These are phyloP conservation scores for Acidiella bohemica DNA, from an alignment of 495 filamentous ascomycete species.

Conservation along the genomic window DNA sequence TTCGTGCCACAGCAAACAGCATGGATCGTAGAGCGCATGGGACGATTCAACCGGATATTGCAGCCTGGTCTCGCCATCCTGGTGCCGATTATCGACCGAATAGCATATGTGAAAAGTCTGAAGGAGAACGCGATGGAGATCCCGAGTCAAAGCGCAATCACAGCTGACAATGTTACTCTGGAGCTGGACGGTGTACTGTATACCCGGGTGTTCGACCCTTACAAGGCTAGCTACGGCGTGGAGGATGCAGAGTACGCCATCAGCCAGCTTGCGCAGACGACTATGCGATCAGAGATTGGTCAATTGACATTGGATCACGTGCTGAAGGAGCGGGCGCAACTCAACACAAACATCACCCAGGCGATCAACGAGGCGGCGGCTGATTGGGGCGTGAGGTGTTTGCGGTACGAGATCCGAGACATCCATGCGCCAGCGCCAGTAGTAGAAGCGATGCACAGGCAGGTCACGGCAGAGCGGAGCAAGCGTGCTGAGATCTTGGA, in stretches of 20 bases:
- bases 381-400: constrained; percentile 89
- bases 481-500: constrained; percentile 97
- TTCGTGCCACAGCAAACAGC: constrained; percentile 98
- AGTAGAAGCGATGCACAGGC: constrained; percentile 92
- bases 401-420: constrained; percentile 95
- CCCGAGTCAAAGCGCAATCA: constrained; percentile 90
- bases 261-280: constrained; percentile 92
- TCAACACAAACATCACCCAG: constrained; percentile 93
- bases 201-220: constrained; percentile 90
- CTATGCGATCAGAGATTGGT: constrained; percentile 96
- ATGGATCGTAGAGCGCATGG: constrained; percentile 99
- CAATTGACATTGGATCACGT: constrained; percentile 94
- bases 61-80: constrained; percentile 83
- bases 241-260: constrained; percentile 99
- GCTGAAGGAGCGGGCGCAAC: constrained; percentile 82
- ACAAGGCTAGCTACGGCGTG: constrained; percentile 95
- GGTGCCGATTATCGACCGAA: constrained; percentile 83
- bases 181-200: constrained; percentile 93
- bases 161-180: constrained; percentile 92
- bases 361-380: constrained; percentile 97
- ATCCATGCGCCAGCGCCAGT: constrained; percentile 91
- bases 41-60: constrained; percentile 83
- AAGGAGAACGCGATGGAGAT: constrained; percentile 96
- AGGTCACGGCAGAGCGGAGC: constrained; percentile 89
- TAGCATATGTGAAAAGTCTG: constrained; percentile 92